Evolutionary conservation across 805 yeast species (phyloP).

Genomic region (Wickerhamiella shivajii): DNA sequence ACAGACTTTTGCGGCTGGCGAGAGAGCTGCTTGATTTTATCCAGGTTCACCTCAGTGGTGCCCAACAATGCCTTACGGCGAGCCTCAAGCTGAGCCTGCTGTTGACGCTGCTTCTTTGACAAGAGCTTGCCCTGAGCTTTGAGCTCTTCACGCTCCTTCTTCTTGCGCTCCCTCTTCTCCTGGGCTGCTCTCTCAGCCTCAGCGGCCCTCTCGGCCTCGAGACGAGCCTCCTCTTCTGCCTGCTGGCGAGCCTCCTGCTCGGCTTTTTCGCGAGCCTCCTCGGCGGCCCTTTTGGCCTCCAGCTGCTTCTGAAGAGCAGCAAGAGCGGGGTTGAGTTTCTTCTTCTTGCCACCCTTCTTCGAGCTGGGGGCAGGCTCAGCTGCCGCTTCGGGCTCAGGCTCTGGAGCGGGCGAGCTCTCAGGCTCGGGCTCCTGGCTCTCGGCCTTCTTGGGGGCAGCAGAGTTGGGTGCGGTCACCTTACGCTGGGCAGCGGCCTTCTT

Average conservation of each 20-base stretch:
- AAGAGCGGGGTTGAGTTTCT: slow-evolving; percentile 78
- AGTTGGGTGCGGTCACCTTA: slow-evolving; percentile 59
- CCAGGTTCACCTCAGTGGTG: slow-evolving; percentile 2
- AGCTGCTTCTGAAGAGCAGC: slow-evolving; percentile 84
- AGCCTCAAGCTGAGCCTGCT: slow-evolving; percentile 58
- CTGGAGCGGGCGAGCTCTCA: slow-evolving; percentile 26
- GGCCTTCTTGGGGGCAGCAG: slow-evolving; percentile 39
- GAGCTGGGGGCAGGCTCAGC: slow-evolving; percentile 25
- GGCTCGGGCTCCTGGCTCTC: slow-evolving; percentile 3
- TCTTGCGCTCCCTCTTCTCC: slow-evolving; percentile 78
- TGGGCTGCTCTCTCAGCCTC: slow-evolving; percentile 37
- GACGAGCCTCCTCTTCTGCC: slow-evolving; percentile 34
- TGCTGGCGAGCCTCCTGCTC: slow-evolving; percentile 52
- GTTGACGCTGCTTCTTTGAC: slow-evolving; percentile 91
- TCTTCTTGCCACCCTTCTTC: slow-evolving; percentile 40
- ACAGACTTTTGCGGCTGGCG: slow-evolving; percentile 22
- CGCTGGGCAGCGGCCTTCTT: slow-evolving; percentile 82
- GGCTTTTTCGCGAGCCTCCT: slow-evolving; percentile 61
- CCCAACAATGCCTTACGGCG: slow-evolving; percentile 35
- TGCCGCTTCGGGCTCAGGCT: slow-evolving; percentile 23
- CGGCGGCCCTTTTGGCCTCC: slow-evolving; percentile 74
- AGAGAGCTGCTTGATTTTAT: slow-evolving; percentile 2
- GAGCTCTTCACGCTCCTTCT: slow-evolving; percentile 72
- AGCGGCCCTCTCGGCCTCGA: slow-evolving; percentile 49
- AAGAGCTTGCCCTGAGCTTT: slow-evolving; percentile 91